These are phyloP conservation scores for Pholiota adiposa DNA, from an alignment of 1,284 basidiomycete genomes.

Conservation along the genomic window DNA sequence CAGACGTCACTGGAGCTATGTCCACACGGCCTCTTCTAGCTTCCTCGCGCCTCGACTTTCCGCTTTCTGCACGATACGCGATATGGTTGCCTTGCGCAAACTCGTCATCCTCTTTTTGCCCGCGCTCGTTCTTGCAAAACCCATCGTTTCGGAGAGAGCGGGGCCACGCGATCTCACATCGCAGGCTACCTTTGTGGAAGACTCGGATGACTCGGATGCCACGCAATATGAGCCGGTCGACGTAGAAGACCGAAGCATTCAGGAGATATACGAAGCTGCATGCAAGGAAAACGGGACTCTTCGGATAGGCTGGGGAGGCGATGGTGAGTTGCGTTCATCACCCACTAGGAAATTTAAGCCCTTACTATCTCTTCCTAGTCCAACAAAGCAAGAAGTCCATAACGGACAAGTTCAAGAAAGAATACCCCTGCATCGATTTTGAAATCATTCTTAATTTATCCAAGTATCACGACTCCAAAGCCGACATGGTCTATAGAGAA, in stretches of 20 bases:
- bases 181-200: not conserved
- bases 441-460: conserved; percentile 21
- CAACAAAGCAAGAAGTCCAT: conserved; percentile 20
- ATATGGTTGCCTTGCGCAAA: not conserved
- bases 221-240: conserved; percentile 1
- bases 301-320: conserved; percentile 15
- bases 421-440: conserved; percentile 23
- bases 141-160: not conserved
- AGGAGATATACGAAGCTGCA: conserved; percentile 21
- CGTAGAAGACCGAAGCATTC: conserved; percentile 21
- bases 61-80: not conserved
- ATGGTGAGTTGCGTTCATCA: not conserved
- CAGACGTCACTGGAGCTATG: too few species aligned
- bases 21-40: too few species aligned
- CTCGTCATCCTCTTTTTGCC: not conserved
- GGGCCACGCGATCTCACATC: not conserved
- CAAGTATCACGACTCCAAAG: conserved; percentile 23
- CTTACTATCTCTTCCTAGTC: conserved; percentile 10
- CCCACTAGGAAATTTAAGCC: not conserved
- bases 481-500: conserved; percentile 15
- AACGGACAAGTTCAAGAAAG: conserved; percentile 16
- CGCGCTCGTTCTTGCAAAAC: not conserved
- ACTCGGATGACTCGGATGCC: not conserved
- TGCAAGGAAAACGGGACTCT: conserved; percentile 14
- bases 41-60: too few species aligned